Base-by-base conservation (phyloP, 345 rosid species). In the Syzygium aqueum region DNA sequence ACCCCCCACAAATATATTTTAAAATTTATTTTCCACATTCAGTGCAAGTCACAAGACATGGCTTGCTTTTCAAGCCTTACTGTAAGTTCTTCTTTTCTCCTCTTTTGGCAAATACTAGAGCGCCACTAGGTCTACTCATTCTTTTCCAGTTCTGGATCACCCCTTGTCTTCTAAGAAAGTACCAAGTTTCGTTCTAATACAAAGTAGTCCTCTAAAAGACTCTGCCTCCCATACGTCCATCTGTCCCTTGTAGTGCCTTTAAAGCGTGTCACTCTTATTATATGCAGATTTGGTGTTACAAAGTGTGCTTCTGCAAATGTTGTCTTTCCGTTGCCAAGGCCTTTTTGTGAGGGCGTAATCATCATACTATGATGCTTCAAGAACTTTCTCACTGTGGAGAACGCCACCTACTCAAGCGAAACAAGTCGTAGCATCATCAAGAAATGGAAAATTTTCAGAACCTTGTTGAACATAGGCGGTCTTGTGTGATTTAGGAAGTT, bases 191-290 rank as follows among this genome's bases (percentile, higher is more conserved):
- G 43, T 3, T 22, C 54, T 5, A 54, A n/a, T 46, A 30, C 59
- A n/a, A 7, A 30, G 28, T 89, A 89, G 90, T 90, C 46, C 11
- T 11, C 8, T 2, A 30, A 33, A 92, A 89, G 95, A 85, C 28
- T 89, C 63, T 25, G 5, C 14, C 63, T 51, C 85, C 80, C 33
- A 6, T 33, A 4, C 16, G 88, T 84, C 88, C 93, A 92, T 87
- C 16, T 91, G 92, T 86, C 90, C 56, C 82, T 73, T 73, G 50
- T 2, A 88, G 85, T 90, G 91, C 88, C 92, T 92, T 91, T 8
- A 84, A 92, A 92, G 91, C 87, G 89, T 88, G 85, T 30, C 54
- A 51, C 59, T 28, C 59, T 73, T 73, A 19, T 73, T 37, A 19
- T 37, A 73, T 19, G 49, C 82, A 73, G 82, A 73, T 73, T 19